Conservation (phyloP, 495 filamentous ascomycete genomes). For the Penicillium goetzii region DNA sequence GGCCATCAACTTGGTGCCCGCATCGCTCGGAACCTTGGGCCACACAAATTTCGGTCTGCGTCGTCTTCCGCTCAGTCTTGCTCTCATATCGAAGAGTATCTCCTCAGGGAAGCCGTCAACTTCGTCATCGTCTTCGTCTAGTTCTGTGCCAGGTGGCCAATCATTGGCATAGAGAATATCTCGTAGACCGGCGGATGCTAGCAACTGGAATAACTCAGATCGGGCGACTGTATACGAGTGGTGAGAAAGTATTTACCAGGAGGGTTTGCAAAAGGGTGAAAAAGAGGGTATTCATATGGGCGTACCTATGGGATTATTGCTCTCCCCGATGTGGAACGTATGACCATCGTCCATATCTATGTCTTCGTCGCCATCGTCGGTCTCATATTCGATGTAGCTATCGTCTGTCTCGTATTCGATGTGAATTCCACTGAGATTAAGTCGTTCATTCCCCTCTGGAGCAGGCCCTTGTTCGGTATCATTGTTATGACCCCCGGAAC, state of each 20-base stretch:
- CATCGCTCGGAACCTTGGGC: slow-evolving; percentile 77
- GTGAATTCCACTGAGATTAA: slow-evolving; percentile 48
- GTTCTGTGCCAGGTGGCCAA: slow-evolving; percentile 21
- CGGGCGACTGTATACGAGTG: slow-evolving; percentile 34
- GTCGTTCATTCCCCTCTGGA: slow-evolving; percentile 28
- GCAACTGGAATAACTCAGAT: slow-evolving; percentile 41
- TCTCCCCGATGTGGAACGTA: slow-evolving; percentile 37
- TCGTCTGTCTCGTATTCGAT: slow-evolving; percentile 52
- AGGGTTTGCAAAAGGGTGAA: background rate
- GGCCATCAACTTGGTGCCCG: slow-evolving; percentile 75
- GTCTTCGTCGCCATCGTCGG: slow-evolving; percentile 46
- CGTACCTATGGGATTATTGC: slow-evolving; percentile 24
- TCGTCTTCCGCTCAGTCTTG: slow-evolving; percentile 27
- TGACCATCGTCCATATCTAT: slow-evolving; percentile 42
- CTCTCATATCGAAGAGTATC: slow-evolving; percentile 20
- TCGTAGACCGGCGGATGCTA: slow-evolving; percentile 42
- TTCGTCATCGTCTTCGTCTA: slow-evolving; percentile 36
- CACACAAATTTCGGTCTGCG: slow-evolving; percentile 51
- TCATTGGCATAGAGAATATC: slow-evolving; percentile 43
- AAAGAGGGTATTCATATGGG: background rate
- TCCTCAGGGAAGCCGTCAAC: no score
- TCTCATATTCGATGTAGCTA: slow-evolving; percentile 23
- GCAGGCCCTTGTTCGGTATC: slow-evolving; percentile 25
- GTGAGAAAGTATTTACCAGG: background rate
- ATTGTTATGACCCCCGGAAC: slow-evolving; percentile 36